A percentile compares a stretch with the other conserved stretches of the same genome.
Evolutionary conservation across 192 early-diverging fungal genomes (phyloP).

Genomic region (Backusella westeae): DNA sequence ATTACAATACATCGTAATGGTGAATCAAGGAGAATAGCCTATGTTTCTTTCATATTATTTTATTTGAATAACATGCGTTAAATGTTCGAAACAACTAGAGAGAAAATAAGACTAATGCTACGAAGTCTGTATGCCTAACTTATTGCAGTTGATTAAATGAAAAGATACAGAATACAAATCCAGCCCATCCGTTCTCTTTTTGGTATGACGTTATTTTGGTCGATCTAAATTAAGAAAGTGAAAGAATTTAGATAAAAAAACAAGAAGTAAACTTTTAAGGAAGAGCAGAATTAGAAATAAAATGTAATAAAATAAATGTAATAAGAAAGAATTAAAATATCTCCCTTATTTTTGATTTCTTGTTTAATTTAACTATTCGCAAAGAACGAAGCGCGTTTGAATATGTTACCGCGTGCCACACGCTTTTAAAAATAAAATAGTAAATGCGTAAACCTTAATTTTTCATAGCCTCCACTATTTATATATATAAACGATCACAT

Average conservation of each 20-base stretch:
- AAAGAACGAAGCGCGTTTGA: background rate
- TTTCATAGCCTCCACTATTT: background rate
- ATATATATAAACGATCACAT: background rate
- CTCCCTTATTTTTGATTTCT: background rate
- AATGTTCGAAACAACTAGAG: background rate
- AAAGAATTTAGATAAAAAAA: constrained; percentile 1
- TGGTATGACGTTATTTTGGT: background rate
- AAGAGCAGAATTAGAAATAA: background rate
- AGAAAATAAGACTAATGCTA: background rate
- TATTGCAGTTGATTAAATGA: background rate
- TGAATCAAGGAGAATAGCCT: background rate
- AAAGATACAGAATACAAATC: background rate
- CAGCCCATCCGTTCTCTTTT: background rate
- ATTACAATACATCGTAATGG: background rate
- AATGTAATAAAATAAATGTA: background rate
- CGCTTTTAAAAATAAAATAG: constrained; percentile 1
- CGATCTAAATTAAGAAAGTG: background rate
- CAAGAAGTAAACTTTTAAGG: background rate
- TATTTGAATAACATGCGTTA: background rate
- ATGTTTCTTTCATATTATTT: background rate
- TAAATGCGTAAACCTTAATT: background rate
- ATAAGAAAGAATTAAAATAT: background rate
- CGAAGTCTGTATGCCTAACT: background rate
- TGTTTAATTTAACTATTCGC: background rate
- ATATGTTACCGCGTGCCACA: background rate